phyloP scores from a whole-genome alignment of 768 basidiomycete species.

The Pleurotus cornucopiae region DNA sequence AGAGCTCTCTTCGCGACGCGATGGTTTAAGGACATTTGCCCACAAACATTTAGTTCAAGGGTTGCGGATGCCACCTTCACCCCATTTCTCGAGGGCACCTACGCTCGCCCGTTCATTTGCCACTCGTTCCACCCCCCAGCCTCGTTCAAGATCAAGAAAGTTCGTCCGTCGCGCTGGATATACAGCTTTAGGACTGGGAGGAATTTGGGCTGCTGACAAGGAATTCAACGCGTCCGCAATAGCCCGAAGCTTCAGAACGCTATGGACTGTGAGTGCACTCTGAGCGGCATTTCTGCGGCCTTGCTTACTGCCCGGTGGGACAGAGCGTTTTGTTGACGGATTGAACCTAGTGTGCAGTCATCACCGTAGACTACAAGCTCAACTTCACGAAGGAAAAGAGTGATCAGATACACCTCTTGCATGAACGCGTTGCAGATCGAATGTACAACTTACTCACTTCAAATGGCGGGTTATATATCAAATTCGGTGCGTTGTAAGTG shows the following conservation, averaged over 20 bases:
- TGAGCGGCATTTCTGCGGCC: neutral
- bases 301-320: neutral
- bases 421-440: slow-evolving; percentile 79
- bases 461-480: slow-evolving; percentile 86
- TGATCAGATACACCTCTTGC: slow-evolving; percentile 72
- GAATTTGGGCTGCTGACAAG: slow-evolving; percentile 41
- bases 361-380: slow-evolving; percentile 81
- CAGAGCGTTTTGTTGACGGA: neutral
- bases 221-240: slow-evolving; percentile 57
- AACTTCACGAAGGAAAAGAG: slow-evolving; percentile 77
- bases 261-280: slow-evolving; percentile 38
- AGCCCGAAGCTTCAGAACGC: slow-evolving; percentile 47
- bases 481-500: slow-evolving; percentile 53
- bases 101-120: neutral
- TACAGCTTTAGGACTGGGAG: slow-evolving; percentile 33
- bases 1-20: too few species aligned
- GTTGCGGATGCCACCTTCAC: too few species aligned
- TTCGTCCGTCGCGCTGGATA: slow-evolving; percentile 31
- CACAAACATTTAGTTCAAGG: too few species aligned
- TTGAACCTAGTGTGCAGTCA: slow-evolving; percentile 53
- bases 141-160: slow-evolving; percentile 1
- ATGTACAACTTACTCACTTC: slow-evolving; percentile 72
- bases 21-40: too few species aligned
- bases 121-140: neutral
- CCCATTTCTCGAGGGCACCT: too few species aligned